phyloP scores from a whole-genome alignment of 495 filamentous ascomycete species.

The Margaritispora aquatica region DNA sequence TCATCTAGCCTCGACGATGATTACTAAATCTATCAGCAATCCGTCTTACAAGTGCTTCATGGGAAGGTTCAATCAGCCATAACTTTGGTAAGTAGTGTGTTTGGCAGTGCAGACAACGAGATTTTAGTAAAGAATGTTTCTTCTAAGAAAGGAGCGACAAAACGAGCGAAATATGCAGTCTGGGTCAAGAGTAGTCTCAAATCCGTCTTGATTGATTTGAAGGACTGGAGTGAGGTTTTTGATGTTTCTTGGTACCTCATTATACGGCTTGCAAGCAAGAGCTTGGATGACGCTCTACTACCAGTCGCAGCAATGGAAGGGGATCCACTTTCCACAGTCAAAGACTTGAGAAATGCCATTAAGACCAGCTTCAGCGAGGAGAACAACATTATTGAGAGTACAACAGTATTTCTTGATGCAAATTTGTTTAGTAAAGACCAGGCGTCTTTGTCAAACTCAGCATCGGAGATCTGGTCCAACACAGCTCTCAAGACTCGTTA shows the following conservation, averaged over 20 bases:
- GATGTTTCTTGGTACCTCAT: conserved; percentile 38
- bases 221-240: conserved; percentile 33
- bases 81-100: conserved; percentile 8
- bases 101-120: conserved; percentile 4
- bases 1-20: not conserved
- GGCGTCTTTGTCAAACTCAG: not conserved
- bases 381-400: not conserved
- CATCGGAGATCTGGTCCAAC: conserved; percentile 15
- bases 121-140: not conserved
- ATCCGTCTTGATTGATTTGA: conserved; percentile 23
- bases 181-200: conserved; percentile 2
- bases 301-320: not conserved
- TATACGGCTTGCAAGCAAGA: conserved; percentile 24
- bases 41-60: not conserved
- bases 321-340: not conserved
- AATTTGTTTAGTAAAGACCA: conserved; percentile 1
- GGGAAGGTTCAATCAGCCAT: not conserved
- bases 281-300: conserved; percentile 27
- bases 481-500: conserved; percentile 16
- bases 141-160: not conserved
- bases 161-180: conserved; percentile 1
- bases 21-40: not conserved
- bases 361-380: not conserved
- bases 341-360: not conserved
- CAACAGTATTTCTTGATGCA: conserved; percentile 1